phyloP scores from a whole-genome alignment of 2,329 filamentous ascomycete genomes.

The Cladobotryum mycophilum region DNA sequence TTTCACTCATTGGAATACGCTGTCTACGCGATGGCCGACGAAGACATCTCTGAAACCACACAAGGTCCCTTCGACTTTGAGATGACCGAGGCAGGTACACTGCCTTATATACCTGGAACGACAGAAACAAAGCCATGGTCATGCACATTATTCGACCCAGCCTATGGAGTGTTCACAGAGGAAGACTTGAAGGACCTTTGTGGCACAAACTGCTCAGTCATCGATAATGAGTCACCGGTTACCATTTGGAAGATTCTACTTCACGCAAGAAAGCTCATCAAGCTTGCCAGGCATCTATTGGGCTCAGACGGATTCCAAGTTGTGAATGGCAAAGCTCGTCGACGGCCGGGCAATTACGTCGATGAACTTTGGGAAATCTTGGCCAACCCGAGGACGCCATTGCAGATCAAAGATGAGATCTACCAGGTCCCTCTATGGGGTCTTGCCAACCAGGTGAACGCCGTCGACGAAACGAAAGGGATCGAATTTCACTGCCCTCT shows the following conservation, averaged over 20 bases:
- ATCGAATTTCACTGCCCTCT: constrained; percentile 43
- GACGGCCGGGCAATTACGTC: background rate
- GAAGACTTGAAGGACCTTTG: background rate
- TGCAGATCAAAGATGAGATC: constrained; percentile 29
- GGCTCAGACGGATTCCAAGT: background rate
- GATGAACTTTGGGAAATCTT: background rate
- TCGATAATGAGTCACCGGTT: background rate
- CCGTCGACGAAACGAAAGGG: constrained; percentile 35
- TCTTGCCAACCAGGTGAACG: constrained; percentile 40
- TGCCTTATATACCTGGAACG: background rate
- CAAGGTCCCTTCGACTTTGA: background rate
- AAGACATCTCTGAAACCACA: too few relatives aligned
- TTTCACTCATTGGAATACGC: too few relatives aligned
- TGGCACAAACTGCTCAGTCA: background rate
- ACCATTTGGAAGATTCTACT: background rate
- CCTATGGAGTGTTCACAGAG: background rate
- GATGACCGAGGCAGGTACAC: background rate
- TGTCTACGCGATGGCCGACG: too few relatives aligned
- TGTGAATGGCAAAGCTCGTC: background rate
- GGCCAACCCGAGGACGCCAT: background rate
- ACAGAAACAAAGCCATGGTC: background rate
- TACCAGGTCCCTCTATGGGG: constrained; percentile 42
- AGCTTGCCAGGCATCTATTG: background rate
- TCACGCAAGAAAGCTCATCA: background rate
- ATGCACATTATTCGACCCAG: background rate